Conservation (phyloP, 768 basidiomycete species). For the Lactifluus volemus region DNA sequence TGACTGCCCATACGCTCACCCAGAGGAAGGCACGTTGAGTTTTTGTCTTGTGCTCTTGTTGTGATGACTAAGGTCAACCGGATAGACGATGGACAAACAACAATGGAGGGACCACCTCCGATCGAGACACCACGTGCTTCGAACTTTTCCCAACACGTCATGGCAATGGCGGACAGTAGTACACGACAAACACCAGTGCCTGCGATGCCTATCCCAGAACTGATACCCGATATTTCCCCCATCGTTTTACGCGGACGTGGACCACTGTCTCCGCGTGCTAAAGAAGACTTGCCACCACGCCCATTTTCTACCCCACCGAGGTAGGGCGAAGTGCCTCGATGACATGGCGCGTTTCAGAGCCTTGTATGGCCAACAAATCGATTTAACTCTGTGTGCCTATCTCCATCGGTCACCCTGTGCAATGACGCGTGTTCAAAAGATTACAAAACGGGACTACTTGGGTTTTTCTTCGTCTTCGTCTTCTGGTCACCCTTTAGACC, state of each 20-base stretch:
- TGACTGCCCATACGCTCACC: constrained; percentile 25
- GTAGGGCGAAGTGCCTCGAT: background rate
- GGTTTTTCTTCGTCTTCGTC: background rate
- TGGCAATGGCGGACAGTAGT: background rate
- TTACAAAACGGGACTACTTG: background rate
- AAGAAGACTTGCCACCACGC: constrained; percentile 9
- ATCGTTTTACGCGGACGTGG: background rate
- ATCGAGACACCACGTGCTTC: constrained; percentile 10
- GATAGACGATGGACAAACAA: background rate
- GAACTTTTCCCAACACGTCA: background rate
- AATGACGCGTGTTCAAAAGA: background rate
- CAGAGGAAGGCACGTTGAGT: constrained; percentile 11
- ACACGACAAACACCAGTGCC: background rate
- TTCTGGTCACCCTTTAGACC: background rate
- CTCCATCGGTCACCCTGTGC: background rate
- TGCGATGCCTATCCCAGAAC: background rate
- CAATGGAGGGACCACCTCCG: background rate
- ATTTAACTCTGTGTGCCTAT: background rate
- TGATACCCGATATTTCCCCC: background rate
- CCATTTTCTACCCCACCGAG: constrained; percentile 17
- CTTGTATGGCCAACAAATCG: background rate
- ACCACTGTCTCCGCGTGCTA: background rate
- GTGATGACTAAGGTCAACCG: background rate
- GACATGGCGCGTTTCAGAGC: background rate
- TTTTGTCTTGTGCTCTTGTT: background rate